Conservation (phyloP, 306 rosid species). For the Sophora flavescens region DNA sequence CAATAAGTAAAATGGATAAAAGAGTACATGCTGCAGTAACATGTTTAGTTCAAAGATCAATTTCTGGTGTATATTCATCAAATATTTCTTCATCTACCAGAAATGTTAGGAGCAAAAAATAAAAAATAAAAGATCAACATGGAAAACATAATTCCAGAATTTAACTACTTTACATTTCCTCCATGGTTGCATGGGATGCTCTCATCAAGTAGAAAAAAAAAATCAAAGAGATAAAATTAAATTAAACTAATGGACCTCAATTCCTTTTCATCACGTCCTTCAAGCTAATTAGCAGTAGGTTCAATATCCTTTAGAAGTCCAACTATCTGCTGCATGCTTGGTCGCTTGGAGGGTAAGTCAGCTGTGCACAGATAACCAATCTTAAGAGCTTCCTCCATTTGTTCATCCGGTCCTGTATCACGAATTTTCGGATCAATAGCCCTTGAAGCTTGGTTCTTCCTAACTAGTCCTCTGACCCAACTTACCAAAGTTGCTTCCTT, state of each 20-base stretch:
- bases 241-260: slow-evolving; percentile 37
- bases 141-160: slow-evolving; percentile 46
- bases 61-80: slow-evolving; percentile 48
- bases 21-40: slow-evolving; percentile 32
- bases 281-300: slow-evolving; percentile 55
- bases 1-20: slow-evolving; percentile 13
- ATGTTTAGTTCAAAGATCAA: slow-evolving; percentile 42
- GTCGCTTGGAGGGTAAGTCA: slow-evolving; percentile 90
- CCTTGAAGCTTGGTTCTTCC: slow-evolving; percentile 68
- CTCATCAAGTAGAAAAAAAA: slow-evolving; percentile 28
- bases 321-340: slow-evolving; percentile 97
- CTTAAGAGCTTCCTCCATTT: slow-evolving; percentile 94
- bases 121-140: slow-evolving; percentile 20
- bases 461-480: slow-evolving; percentile 89
- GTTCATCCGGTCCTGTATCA: slow-evolving; percentile 64
- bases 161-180: slow-evolving; percentile 56
- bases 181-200: slow-evolving; percentile 51
- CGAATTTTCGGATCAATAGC: slow-evolving; percentile 86
- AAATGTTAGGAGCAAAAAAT: slow-evolving; percentile 10
- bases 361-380: slow-evolving; percentile 97
- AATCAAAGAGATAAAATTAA: slow-evolving; percentile 27
- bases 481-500: slow-evolving; percentile 81
- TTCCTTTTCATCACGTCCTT: slow-evolving; percentile 41
- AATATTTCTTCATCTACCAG: slow-evolving; percentile 50
- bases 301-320: slow-evolving; percentile 97